Evolutionary conservation across 805 yeast species (phyloP).

Genomic region (Zygosaccharomyces pseudorouxii): DNA sequence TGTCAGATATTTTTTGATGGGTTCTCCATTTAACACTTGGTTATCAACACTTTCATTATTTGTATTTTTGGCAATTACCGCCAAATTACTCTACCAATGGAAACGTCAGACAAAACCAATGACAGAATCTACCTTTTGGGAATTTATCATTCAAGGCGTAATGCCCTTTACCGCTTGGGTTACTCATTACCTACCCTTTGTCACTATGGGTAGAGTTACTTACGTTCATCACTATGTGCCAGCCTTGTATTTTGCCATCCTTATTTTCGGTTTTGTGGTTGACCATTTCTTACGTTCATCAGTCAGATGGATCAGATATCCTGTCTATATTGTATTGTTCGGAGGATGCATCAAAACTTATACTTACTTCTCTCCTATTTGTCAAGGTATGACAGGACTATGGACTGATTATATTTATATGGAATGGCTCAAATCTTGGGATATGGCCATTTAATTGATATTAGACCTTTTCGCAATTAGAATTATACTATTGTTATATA

Average conservation of each 20-base stretch:
- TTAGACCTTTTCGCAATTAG: background rate
- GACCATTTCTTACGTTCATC: slow-evolving; percentile 26
- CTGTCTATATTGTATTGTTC: slow-evolving; percentile 45
- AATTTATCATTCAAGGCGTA: slow-evolving; percentile 57
- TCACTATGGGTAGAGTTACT: slow-evolving; percentile 93
- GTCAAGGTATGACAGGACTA: slow-evolving; percentile 75
- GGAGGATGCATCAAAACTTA: slow-evolving; percentile 50
- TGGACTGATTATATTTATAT: slow-evolving; percentile 45
- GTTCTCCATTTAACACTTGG: slow-evolving; percentile 79
- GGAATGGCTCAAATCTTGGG: slow-evolving; percentile 56
- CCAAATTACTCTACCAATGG: slow-evolving; percentile 46
- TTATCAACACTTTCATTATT: slow-evolving; percentile 58
- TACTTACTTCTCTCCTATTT: slow-evolving; percentile 57
- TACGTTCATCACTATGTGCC: slow-evolving; percentile 97
- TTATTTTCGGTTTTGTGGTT: slow-evolving; percentile 45
- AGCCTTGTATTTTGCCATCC: slow-evolving; percentile 88
- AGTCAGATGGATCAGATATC: slow-evolving; percentile 24
- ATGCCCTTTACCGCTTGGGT: slow-evolving; percentile 91
- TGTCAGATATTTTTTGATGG: slow-evolving; percentile 62
- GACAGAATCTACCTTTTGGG: slow-evolving; percentile 40
- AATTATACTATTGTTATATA: background rate
- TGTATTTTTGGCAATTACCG: slow-evolving; percentile 42
- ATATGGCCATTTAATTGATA: slow-evolving; percentile 32
- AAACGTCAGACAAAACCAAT: slow-evolving; percentile 62
- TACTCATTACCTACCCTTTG: slow-evolving; percentile 83